A percentile compares a stretch with the other conserved stretches of the same genome.
phyloP scores from a whole-genome alignment of 257 asterid genomes.

The Nicotiana obtusifolia region DNA sequence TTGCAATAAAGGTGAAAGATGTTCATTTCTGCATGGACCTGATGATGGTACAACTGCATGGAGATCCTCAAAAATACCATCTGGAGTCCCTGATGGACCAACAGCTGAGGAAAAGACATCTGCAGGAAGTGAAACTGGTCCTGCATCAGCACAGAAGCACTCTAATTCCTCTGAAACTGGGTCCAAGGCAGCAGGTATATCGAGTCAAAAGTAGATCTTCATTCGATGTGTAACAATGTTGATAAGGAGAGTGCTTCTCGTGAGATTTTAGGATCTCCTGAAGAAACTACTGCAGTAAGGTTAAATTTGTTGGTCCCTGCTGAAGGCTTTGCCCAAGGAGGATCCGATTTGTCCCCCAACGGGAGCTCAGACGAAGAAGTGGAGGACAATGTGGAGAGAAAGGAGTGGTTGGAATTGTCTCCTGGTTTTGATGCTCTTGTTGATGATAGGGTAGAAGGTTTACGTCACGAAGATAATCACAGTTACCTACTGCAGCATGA shows the following conservation, averaged over 20 bases:
- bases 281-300: conserved; percentile 23
- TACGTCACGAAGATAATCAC: conserved; percentile 21
- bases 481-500: conserved; percentile 18
- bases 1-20: conserved; percentile 38
- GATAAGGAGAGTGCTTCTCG: conserved; percentile 13
- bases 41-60: conserved; percentile 10
- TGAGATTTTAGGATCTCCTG: conserved; percentile 19
- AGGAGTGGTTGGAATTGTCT: conserved; percentile 32
- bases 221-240: neutral
- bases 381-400: conserved; percentile 18
- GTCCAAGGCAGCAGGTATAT: conserved; percentile 6
- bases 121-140: conserved; percentile 18
- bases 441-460: conserved; percentile 22
- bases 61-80: conserved; percentile 17
- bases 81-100: conserved; percentile 17
- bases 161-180: conserved; percentile 6
- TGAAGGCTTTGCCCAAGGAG: conserved; percentile 13
- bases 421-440: conserved; percentile 42
- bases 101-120: conserved; percentile 20
- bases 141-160: conserved; percentile 11
- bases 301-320: conserved; percentile 12
- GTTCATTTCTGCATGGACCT: conserved; percentile 30
- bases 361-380: conserved; percentile 24
- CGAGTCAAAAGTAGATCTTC: conserved; percentile 6
- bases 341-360: conserved; percentile 13